phyloP scores from a whole-genome alignment of 148 eudicot species.

The Rheum nobile region DNA sequence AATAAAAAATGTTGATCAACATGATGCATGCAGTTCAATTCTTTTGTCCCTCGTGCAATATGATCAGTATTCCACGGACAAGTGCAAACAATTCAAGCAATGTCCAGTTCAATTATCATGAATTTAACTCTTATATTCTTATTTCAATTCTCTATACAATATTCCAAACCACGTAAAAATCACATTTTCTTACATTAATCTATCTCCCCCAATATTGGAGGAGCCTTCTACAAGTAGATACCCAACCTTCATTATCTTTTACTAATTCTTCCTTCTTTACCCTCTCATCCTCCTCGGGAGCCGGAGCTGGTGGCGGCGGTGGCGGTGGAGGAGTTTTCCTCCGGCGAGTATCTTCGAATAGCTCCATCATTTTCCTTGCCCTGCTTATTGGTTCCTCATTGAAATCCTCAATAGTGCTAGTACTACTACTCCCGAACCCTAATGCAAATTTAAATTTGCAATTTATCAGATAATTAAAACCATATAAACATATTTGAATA shows the following conservation, averaged over 20 bases:
- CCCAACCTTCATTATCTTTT: not conserved
- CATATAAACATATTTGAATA: too few relatives aligned
- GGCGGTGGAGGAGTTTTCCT: not conserved
- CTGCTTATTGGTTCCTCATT: not conserved
- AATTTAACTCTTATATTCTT: not conserved
- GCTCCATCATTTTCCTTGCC: constrained; percentile 7
- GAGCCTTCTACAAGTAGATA: constrained; percentile 3
- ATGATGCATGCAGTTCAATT: not conserved
- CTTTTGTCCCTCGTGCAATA: not conserved
- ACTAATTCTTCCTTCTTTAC: not conserved
- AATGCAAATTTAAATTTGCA: not conserved
- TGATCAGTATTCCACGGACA: not conserved
- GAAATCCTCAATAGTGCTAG: too few relatives aligned
- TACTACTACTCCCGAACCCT: not conserved
- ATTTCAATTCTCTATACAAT: not conserved
- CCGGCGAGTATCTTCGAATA: constrained; percentile 26
- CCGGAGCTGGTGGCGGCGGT: not conserved
- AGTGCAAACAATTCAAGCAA: not conserved
- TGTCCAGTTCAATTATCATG: not conserved
- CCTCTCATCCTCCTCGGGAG: not conserved
- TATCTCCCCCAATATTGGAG: constrained; percentile 1
- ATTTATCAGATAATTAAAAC: not conserved
- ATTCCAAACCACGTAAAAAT: not conserved
- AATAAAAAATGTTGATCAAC: too few relatives aligned
- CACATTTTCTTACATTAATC: not conserved